Conservation (phyloP, 2,329 filamentous ascomycete species). For the Hortaea werneckii region DNA sequence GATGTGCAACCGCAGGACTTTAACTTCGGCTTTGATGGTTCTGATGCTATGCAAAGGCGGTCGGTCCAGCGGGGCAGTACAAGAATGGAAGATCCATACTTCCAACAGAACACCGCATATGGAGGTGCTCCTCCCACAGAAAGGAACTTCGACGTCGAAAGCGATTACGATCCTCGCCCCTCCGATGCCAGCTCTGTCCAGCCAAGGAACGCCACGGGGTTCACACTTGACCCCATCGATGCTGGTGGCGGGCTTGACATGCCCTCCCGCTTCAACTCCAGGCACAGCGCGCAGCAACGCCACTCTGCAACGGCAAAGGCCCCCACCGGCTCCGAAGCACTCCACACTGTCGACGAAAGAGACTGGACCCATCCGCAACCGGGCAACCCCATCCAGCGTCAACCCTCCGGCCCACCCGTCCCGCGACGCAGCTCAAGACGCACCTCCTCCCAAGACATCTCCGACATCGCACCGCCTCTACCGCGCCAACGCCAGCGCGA, state of each 20-base stretch:
- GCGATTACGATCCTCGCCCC: background rate
- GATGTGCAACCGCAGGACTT: slow-evolving; percentile 6
- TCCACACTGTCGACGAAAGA: slow-evolving; percentile 19
- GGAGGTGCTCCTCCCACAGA: background rate
- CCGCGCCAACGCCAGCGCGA: slow-evolving; percentile 2
- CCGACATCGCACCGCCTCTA: slow-evolving; percentile 3
- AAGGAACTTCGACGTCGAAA: background rate
- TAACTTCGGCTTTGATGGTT: slow-evolving; percentile 14
- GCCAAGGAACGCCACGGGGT: slow-evolving; percentile 6
- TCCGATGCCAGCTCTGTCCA: background rate
- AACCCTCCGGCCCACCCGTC: slow-evolving; percentile 8
- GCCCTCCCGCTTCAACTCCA: slow-evolving; percentile 21
- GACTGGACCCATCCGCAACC: slow-evolving; percentile 14
- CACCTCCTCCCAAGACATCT: slow-evolving; percentile 11
- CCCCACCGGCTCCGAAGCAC: slow-evolving; percentile 15
- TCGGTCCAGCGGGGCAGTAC: no score
- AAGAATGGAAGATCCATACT: background rate
- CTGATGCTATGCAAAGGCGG: background rate
- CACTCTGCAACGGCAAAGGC: slow-evolving; percentile 1
- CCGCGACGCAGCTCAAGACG: slow-evolving; percentile 17
- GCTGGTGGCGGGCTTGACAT: slow-evolving; percentile 19
- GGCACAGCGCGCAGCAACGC: slow-evolving; percentile 5
- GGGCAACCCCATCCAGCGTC: slow-evolving; percentile 2
- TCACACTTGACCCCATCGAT: slow-evolving; percentile 21
- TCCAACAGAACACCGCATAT: background rate